Conservation (phyloP, 768 basidiomycete species). For the Suillus ampliporus region DNA sequence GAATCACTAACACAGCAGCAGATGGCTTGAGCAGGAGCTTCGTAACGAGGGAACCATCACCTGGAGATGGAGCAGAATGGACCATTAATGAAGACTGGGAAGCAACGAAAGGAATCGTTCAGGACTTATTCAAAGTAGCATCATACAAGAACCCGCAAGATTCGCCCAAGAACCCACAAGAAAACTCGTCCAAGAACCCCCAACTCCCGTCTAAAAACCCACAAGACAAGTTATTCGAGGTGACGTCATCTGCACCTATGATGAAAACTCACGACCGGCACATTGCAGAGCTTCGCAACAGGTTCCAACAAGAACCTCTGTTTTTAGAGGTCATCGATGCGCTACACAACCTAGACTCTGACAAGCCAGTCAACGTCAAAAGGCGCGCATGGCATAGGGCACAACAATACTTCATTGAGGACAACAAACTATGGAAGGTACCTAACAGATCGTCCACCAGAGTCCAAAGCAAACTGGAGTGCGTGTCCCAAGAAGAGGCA, state of each 20-base stretch:
- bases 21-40: constrained; percentile 37
- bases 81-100: constrained; percentile 34
- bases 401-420: constrained; percentile 24
- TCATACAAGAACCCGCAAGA: no score
- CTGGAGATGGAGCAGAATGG: constrained; percentile 38
- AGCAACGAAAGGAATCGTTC: constrained; percentile 21
- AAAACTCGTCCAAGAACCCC: no score
- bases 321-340: no score
- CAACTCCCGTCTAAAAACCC: no score
- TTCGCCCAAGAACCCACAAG: no score
- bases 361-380: neutral
- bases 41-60: constrained; percentile 17
- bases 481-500: constrained; percentile 16
- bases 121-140: no score
- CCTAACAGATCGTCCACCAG: constrained; percentile 16
- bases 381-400: constrained; percentile 23
- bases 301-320: no score
- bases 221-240: no score
- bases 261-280: no score
- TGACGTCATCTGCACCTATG: no score
- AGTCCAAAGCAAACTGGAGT: constrained; percentile 10
- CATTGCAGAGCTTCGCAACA: no score
- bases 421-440: constrained; percentile 28
- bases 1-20: constrained; percentile 30
- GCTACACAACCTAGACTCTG: no score